Conservation (phyloP, 495 filamentous ascomycete genomes). For the Haplographium delicatum region DNA sequence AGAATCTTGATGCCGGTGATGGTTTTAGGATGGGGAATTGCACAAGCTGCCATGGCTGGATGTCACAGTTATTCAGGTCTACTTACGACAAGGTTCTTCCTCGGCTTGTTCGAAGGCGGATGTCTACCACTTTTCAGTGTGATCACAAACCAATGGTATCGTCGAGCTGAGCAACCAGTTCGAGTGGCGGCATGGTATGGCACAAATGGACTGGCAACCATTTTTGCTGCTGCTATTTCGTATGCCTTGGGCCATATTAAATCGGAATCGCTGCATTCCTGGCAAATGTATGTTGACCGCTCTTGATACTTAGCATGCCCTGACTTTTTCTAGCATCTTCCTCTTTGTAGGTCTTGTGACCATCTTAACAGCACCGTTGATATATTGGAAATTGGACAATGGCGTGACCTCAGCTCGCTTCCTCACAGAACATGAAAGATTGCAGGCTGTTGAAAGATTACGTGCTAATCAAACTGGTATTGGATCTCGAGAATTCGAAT, state of each 20-base stretch:
- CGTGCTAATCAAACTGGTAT: conserved; percentile 54
- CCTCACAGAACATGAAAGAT: conserved; percentile 43
- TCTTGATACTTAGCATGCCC: background rate
- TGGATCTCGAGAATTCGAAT: conserved; percentile 47
- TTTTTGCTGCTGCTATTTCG: conserved; percentile 55
- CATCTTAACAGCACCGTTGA: conserved; percentile 42
- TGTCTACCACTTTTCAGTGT: conserved; percentile 56
- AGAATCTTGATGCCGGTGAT: conserved; percentile 57
- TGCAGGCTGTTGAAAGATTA: conserved; percentile 38
- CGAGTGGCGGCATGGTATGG: conserved; percentile 63
- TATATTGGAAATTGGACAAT: conserved; percentile 48
- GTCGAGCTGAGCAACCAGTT: conserved; percentile 54
- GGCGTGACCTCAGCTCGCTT: conserved; percentile 48
- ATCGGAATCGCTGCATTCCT: conserved; percentile 44
- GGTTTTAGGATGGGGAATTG: conserved; percentile 57
- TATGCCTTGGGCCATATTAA: conserved; percentile 55
- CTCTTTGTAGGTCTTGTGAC: conserved; percentile 55
- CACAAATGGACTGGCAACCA: conserved; percentile 58
- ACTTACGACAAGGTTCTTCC: conserved; percentile 51
- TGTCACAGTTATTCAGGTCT: conserved; percentile 44
- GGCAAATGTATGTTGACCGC: conserved; percentile 50
- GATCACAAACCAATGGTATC: conserved; percentile 58
- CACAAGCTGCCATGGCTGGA: conserved; percentile 51
- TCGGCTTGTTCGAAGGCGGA: conserved; percentile 59
- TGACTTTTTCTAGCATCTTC: conserved; percentile 52